These are phyloP conservation scores for Rosa hybrid DNA, from an alignment of 331 rosid genomes.

Conservation along the genomic window DNA sequence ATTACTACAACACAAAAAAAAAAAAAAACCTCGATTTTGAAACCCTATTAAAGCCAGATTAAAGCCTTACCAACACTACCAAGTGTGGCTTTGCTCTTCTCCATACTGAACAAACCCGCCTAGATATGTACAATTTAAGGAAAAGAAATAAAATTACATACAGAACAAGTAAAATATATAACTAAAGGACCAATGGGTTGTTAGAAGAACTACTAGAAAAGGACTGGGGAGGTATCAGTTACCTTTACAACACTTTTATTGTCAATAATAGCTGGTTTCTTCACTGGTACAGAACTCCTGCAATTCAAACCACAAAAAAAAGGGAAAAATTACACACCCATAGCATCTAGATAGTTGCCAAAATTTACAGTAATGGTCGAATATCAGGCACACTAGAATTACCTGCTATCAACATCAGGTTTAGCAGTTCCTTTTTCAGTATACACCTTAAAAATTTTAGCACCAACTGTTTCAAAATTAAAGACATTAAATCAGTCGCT, in stretches of 20 bases:
- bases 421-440: conserved; percentile 45
- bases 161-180: conserved; percentile 4
- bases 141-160: conserved; percentile 8
- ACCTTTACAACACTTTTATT: conserved; percentile 50
- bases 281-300: conserved; percentile 36
- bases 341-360: not conserved
- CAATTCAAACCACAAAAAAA: conserved; percentile 30
- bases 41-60: not conserved
- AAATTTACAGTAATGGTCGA: not conserved
- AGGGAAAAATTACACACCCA: not conserved
- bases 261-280: conserved; percentile 36
- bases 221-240: conserved; percentile 10
- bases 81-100: conserved; percentile 42
- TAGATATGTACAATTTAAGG: conserved; percentile 6
- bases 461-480: conserved; percentile 33
- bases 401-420: conserved; percentile 40
- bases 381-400: conserved; percentile 10
- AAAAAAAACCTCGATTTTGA: not conserved
- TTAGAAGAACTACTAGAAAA: not conserved
- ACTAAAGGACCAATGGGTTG: not conserved
- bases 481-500: not conserved
- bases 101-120: conserved; percentile 49
- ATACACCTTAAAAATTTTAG: conserved; percentile 50
- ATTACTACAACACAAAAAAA: not conserved
- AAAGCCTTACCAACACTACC: conserved; percentile 50